These are phyloP conservation scores for Tephrocybe sp. DNA, from an alignment of 768 basidiomycete genomes.

Conservation along the genomic window DNA sequence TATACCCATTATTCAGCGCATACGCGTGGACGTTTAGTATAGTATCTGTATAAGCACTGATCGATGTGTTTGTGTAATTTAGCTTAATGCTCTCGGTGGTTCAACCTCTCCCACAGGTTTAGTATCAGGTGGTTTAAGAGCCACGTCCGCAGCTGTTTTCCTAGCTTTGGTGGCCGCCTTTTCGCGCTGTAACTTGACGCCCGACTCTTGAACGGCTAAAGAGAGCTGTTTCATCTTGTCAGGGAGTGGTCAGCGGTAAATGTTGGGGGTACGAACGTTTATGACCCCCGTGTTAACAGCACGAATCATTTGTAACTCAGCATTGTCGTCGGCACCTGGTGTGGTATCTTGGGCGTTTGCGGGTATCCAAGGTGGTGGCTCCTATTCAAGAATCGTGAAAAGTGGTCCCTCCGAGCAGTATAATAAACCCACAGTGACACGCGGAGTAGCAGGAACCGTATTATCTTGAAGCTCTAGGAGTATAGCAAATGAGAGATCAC, in stretches of 20 bases:
- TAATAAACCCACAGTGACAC: constrained; percentile 36
- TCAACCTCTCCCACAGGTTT: background rate
- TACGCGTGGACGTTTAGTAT: constrained; percentile 83
- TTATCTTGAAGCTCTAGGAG: constrained; percentile 78
- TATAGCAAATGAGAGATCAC: constrained; percentile 77
- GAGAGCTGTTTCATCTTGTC: constrained; percentile 47
- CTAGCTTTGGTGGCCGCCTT: constrained; percentile 20
- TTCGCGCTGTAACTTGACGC: constrained; percentile 54
- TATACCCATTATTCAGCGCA: constrained; percentile 90
- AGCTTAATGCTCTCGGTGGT: background rate
- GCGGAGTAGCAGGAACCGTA: constrained; percentile 48
- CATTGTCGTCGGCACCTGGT: constrained; percentile 54
- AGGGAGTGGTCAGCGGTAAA: background rate
- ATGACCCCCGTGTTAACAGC: constrained; percentile 84
- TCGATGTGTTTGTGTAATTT: background rate
- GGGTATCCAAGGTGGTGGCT: constrained; percentile 80
- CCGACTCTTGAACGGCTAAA: constrained; percentile 77
- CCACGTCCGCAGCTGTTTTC: background rate
- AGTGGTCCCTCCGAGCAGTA: background rate
- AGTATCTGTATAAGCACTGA: too few relatives aligned
- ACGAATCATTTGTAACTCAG: constrained; percentile 72
- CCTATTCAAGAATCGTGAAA: constrained; percentile 27
- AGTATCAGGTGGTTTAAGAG: background rate
- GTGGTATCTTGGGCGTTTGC: constrained; percentile 71
- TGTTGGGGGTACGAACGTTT: constrained; percentile 44